phyloP scores from a whole-genome alignment of 164 flowering plant genomes.

The Liriodendron chinense region DNA sequence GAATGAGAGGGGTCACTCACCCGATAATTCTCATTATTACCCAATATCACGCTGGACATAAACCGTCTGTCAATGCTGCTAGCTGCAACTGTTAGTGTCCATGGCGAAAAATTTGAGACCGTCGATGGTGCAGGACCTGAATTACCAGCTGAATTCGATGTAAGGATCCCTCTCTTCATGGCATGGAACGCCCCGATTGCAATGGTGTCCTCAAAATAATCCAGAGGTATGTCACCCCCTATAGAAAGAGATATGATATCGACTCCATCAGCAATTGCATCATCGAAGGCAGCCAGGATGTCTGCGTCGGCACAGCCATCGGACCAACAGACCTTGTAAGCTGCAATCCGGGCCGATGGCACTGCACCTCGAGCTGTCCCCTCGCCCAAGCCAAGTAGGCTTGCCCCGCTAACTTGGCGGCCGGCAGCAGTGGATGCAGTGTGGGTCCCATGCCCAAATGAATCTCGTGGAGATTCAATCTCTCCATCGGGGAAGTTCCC shows the following conservation, averaged over 20 bases:
- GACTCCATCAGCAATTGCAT: neutral
- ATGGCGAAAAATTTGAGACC: constrained; percentile 41
- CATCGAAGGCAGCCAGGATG: neutral
- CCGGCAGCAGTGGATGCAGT: neutral
- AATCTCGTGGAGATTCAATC: neutral
- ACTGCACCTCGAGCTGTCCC: neutral
- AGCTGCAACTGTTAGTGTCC: constrained; percentile 61
- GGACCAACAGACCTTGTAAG: neutral
- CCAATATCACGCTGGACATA: constrained; percentile 34
- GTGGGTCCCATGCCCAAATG: neutral
- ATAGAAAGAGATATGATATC: neutral
- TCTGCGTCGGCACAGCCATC: neutral
- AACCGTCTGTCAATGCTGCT: constrained; percentile 55
- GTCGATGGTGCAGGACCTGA: constrained; percentile 36
- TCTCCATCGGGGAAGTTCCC: neutral
- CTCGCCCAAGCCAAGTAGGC: neutral
- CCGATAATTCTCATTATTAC: constrained; percentile 36
- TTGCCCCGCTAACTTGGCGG: neutral
- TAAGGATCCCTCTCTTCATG: neutral
- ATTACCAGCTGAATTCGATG: constrained; percentile 55
- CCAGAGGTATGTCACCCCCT: neutral
- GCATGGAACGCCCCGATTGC: too few species aligned
- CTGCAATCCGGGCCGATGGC: neutral
- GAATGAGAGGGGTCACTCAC: constrained; percentile 19
- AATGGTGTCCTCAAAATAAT: neutral